A percentile compares a stretch with the other conserved stretches of the same genome.
phyloP scores from a whole-genome alignment of 176 grass and related monocot genomes.

The Pharus latifolius region DNA sequence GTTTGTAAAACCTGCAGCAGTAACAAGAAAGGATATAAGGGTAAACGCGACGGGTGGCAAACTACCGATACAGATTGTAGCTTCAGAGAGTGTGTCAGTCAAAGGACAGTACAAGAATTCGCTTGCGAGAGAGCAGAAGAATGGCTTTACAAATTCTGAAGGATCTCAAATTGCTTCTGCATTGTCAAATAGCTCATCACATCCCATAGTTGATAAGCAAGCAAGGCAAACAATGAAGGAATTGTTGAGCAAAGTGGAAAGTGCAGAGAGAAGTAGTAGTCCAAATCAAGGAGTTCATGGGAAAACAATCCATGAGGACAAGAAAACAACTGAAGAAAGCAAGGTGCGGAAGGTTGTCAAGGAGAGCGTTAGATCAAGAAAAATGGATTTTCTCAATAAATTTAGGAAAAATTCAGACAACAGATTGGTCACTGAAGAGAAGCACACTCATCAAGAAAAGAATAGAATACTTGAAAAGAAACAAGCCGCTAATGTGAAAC shows the following conservation, averaged over 20 bases:
- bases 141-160: conserved; percentile 19
- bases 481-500: conserved; percentile 9
- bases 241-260: conserved; percentile 15
- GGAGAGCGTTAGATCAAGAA: conserved; percentile 6
- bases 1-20: conserved; percentile 36
- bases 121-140: conserved; percentile 24
- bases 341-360: conserved; percentile 8
- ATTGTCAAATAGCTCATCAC: not conserved
- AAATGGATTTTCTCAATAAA: conserved; percentile 27
- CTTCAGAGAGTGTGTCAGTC: conserved; percentile 12
- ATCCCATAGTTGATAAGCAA: conserved; percentile 21
- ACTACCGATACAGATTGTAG: conserved; percentile 26
- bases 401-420: conserved; percentile 23
- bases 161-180: conserved; percentile 5
- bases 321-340: conserved; percentile 21
- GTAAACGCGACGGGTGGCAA: not conserved
- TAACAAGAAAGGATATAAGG: conserved; percentile 13
- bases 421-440: conserved; percentile 12
- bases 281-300: conserved; percentile 8
- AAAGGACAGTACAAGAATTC: conserved; percentile 21
- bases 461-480: conserved; percentile 5
- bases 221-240: conserved; percentile 43
- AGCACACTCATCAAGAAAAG: conserved; percentile 9
- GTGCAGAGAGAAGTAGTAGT: conserved; percentile 8
- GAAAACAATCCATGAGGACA: conserved; percentile 21